Conservation (phyloP, 2,329 filamentous ascomycete genomes). For the Leptographium lundbergii region DNA sequence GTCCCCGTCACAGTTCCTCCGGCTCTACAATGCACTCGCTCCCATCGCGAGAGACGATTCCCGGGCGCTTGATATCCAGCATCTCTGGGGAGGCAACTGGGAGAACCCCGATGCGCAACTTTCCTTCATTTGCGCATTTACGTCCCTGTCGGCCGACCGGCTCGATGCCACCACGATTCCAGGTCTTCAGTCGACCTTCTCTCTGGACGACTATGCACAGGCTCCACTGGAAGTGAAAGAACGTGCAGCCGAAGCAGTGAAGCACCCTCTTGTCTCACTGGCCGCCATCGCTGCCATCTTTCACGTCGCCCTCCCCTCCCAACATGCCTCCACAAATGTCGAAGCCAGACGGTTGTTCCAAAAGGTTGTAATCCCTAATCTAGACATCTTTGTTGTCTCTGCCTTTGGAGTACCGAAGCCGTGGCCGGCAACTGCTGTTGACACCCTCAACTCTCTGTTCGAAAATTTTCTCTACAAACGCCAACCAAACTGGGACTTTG, state of each 20-base stretch:
- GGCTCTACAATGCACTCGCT: conserved; percentile 66
- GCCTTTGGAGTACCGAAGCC: conserved; percentile 66
- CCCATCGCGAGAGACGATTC: conserved; percentile 52
- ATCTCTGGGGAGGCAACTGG: conserved; percentile 85
- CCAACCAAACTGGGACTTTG: conserved; percentile 70
- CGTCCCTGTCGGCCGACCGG: conserved; percentile 60
- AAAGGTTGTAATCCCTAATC: conserved; percentile 56
- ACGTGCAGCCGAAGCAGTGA: conserved; percentile 50
- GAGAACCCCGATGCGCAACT: conserved; percentile 75
- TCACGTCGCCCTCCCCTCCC: conserved; percentile 48
- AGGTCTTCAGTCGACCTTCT: conserved; percentile 66
- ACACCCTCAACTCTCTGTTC: conserved; percentile 66
- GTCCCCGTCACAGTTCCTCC: conserved; percentile 67
- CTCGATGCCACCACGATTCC: conserved; percentile 80
- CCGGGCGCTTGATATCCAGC: conserved; percentile 66
- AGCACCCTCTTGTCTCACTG: conserved; percentile 78
- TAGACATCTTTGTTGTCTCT: conserved; percentile 68
- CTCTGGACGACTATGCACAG: conserved; percentile 40
- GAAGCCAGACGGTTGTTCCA: conserved; percentile 56
- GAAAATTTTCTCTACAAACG: conserved; percentile 72
- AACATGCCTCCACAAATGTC: conserved; percentile 46
- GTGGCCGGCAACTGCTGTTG: conserved; percentile 61
- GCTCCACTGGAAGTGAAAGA: conserved; percentile 37
- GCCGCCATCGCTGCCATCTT: conserved; percentile 65
- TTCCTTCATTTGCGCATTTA: conserved; percentile 83